phyloP scores from a whole-genome alignment of 179 eudicot species.

The Spinacia oleracea region DNA sequence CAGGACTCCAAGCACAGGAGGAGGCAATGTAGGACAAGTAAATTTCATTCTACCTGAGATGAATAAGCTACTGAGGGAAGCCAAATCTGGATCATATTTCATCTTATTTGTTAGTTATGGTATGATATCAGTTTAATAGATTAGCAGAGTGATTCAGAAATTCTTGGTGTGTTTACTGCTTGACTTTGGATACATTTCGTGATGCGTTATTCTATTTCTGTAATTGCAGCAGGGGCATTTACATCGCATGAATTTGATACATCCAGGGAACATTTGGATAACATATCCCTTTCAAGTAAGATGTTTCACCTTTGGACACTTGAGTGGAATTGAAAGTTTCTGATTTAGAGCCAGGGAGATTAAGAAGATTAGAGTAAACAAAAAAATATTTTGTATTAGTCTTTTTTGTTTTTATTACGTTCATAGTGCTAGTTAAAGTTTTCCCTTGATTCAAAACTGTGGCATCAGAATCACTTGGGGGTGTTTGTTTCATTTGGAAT shows the following conservation, averaged over 20 bases:
- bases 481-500: too few species aligned
- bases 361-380: background rate
- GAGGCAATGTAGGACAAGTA: conserved; percentile 46
- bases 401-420: too few species aligned
- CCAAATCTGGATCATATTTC: conserved; percentile 58
- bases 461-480: background rate
- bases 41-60: conserved; percentile 84
- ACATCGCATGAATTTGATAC: conserved; percentile 38
- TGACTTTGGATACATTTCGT: background rate
- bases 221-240: conserved; percentile 50
- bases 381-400: background rate
- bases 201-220: background rate
- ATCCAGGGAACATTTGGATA: conserved; percentile 42
- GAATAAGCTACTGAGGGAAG: conserved; percentile 67
- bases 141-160: conserved; percentile 13
- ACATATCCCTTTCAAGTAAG: conserved; percentile 63
- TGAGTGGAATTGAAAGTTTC: background rate
- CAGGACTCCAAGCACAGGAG: conserved; percentile 44
- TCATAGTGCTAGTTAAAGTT: background rate
- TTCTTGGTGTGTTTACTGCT: conserved; percentile 17
- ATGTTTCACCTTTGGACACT: background rate
- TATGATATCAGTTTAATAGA: conserved; percentile 34
- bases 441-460: background rate
- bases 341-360: background rate
- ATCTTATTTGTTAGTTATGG: conserved; percentile 82